These are phyloP conservation scores for Aspergillus caelatus DNA, from an alignment of 2,329 filamentous ascomycete genomes.

Conservation along the genomic window DNA sequence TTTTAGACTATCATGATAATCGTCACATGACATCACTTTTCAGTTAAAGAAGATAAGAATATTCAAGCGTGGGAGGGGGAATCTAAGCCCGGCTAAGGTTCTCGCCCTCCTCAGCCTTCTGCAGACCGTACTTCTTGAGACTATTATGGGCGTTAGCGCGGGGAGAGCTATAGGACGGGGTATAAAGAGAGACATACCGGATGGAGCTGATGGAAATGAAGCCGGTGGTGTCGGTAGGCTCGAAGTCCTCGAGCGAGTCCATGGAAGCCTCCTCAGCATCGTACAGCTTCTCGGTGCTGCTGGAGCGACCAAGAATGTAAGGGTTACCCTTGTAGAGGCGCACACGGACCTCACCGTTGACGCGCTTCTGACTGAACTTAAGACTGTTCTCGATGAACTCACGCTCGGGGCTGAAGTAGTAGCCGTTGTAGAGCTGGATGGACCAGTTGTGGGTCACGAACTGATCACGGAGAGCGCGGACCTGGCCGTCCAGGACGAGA, in stretches of 20 bases:
- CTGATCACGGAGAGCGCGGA: constrained; percentile 70
- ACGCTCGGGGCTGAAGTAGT: constrained; percentile 71
- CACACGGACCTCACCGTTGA: constrained; percentile 65
- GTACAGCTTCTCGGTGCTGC: constrained; percentile 71
- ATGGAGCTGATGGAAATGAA: constrained; percentile 54
- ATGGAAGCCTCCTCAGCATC: constrained; percentile 67
- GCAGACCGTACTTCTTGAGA: constrained; percentile 49
- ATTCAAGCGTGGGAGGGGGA: not conserved
- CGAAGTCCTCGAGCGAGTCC: constrained; percentile 72
- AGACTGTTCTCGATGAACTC: constrained; percentile 71
- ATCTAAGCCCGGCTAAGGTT: constrained; percentile 18
- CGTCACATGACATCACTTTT: constrained; percentile 3
- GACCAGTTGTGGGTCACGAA: constrained; percentile 69
- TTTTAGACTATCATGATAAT: constrained; percentile 1
- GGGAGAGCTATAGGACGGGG: not conserved
- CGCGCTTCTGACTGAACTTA: constrained; percentile 59
- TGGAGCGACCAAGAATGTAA: constrained; percentile 57
- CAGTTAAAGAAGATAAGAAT: not conserved
- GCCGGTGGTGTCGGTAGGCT: constrained; percentile 66
- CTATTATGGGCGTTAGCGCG: constrained; percentile 24
- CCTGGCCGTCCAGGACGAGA: constrained; percentile 68
- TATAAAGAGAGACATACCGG: constrained; percentile 20
- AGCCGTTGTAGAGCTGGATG: constrained; percentile 60
- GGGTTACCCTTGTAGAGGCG: constrained; percentile 67
- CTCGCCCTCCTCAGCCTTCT: constrained; percentile 22